A percentile compares a stretch with the other conserved stretches of the same genome.
These are phyloP conservation scores for Fagopyrum homotropicum DNA, from an alignment of 148 eudicot species.

Conservation along the genomic window DNA sequence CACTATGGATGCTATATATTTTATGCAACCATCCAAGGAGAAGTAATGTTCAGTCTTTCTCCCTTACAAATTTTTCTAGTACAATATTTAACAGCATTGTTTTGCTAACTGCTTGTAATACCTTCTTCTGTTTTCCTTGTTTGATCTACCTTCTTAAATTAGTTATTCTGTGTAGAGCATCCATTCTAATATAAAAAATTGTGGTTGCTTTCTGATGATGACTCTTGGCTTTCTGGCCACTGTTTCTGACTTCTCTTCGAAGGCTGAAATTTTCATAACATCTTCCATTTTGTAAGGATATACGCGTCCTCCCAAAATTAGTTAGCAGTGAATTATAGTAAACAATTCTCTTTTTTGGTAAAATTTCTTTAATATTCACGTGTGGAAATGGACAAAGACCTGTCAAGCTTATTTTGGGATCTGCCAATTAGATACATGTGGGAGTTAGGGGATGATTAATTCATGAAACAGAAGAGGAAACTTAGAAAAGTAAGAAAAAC, in stretches of 20 bases:
- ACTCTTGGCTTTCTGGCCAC: background rate
- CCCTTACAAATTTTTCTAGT: background rate
- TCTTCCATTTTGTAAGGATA: background rate
- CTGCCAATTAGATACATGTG: background rate
- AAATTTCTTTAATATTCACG: background rate
- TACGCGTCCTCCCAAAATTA: background rate
- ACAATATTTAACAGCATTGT: background rate
- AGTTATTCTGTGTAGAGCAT: background rate
- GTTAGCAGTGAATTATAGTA: background rate
- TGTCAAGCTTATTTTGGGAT: background rate
- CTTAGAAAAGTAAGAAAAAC: background rate
- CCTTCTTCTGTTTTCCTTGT: background rate
- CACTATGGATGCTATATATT: slow-evolving; percentile 90
- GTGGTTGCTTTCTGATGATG: background rate
- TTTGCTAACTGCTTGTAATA: background rate
- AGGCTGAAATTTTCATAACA: background rate
- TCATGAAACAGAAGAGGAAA: background rate
- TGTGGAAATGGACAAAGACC: background rate
- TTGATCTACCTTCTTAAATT: background rate
- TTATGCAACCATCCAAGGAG: slow-evolving; percentile 81
- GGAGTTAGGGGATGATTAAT: background rate
- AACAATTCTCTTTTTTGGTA: background rate
- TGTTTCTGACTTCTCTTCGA: background rate
- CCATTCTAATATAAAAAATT: too few relatives aligned
- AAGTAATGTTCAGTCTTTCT: slow-evolving; percentile 39